phyloP scores from a whole-genome alignment of 768 basidiomycete genomes.

The Boletus huronensis region DNA sequence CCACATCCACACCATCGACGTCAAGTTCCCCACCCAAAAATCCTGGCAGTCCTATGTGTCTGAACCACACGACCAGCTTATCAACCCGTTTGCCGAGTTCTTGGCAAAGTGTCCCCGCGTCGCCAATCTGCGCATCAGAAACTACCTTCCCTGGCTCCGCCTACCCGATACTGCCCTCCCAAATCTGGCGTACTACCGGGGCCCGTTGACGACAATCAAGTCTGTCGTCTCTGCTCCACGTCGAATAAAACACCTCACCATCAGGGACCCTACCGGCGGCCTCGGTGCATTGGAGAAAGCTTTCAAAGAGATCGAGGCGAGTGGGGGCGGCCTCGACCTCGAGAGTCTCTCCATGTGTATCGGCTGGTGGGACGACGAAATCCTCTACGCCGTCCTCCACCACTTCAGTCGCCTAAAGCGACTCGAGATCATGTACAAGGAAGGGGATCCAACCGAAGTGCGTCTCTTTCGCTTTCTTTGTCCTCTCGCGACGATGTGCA shows the following conservation, averaged over 20 bases:
- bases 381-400: slow-evolving; percentile 39
- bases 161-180: slow-evolving; percentile 20
- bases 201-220: slow-evolving; percentile 27
- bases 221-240: slow-evolving; percentile 22
- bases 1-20: slow-evolving; percentile 29
- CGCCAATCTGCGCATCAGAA: slow-evolving; percentile 22
- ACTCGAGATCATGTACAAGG: slow-evolving; percentile 39
- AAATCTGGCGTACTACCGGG: slow-evolving; percentile 19
- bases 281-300: slow-evolving; percentile 23
- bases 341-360: slow-evolving; percentile 34
- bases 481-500: background rate
- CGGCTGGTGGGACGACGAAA: slow-evolving; percentile 46
- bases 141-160: slow-evolving; percentile 27
- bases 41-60: slow-evolving; percentile 28
- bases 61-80: slow-evolving; percentile 27
- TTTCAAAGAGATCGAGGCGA: slow-evolving; percentile 25
- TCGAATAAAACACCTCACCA: slow-evolving; percentile 19
- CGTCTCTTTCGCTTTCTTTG: slow-evolving; percentile 5
- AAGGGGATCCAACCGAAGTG: slow-evolving; percentile 41
- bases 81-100: slow-evolving; percentile 26
- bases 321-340: slow-evolving; percentile 18
- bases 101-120: slow-evolving; percentile 23
- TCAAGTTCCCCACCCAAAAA: slow-evolving; percentile 31
- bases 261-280: slow-evolving; percentile 24
- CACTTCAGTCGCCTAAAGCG: slow-evolving; percentile 37